A percentile compares a stretch with the other conserved stretches of the same genome.
These are phyloP conservation scores for Acephala macrosclerotiorum DNA, from an alignment of 2,329 filamentous ascomycete genomes.

Conservation along the genomic window DNA sequence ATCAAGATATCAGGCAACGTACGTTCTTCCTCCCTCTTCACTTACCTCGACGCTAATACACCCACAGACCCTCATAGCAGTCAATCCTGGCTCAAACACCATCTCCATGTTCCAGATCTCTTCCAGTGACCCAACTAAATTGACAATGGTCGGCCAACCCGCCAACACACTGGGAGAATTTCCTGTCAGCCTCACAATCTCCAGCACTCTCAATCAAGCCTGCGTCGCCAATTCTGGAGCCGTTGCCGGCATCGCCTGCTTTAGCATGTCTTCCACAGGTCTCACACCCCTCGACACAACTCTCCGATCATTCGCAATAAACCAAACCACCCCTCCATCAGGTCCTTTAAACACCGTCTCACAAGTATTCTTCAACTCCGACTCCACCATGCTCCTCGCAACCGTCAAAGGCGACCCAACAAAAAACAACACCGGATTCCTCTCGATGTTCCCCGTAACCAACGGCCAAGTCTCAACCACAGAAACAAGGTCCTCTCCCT, in stretches of 20 bases:
- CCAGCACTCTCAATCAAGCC: constrained; percentile 49
- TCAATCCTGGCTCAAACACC: constrained; percentile 61
- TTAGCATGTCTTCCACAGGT: constrained; percentile 48
- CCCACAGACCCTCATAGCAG: constrained; percentile 57
- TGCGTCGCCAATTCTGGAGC: constrained; percentile 56
- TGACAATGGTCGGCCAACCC: constrained; percentile 53
- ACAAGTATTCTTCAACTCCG: constrained; percentile 64
- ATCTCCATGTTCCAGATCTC: constrained; percentile 58
- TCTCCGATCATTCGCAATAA: constrained; percentile 56
- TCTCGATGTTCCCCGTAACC: constrained; percentile 57
- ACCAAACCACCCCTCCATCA: constrained; percentile 63
- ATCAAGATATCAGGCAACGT: constrained; percentile 59
- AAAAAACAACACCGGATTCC: constrained; percentile 62
- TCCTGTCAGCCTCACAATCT: constrained; percentile 59
- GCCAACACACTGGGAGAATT: constrained; percentile 57
- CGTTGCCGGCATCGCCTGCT: constrained; percentile 54
- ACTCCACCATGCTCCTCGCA: constrained; percentile 58
- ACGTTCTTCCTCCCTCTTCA: constrained; percentile 34
- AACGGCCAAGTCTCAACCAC: constrained; percentile 34
- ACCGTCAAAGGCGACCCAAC: constrained; percentile 67
- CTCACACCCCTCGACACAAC: constrained; percentile 51
- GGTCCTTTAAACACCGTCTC: constrained; percentile 67
- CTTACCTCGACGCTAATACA: constrained; percentile 16
- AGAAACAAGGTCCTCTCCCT: constrained; percentile 52
- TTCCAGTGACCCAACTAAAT: constrained; percentile 49